Evolutionary conservation across 176 grass and related monocot species (phyloP).

Genomic region (Typha latifolia): DNA sequence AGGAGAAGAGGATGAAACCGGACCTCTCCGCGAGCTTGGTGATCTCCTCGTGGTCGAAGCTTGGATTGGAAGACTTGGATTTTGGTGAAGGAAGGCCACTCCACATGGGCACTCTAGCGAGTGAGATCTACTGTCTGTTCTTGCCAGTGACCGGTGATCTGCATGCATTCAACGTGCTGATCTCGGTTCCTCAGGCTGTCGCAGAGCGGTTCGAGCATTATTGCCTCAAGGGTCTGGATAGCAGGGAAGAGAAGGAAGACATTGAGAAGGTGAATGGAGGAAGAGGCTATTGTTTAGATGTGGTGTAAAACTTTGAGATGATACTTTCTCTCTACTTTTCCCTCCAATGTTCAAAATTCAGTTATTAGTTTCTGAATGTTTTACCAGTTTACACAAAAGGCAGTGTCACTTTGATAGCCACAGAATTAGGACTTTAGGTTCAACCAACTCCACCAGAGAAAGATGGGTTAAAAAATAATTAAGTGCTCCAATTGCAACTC

Average conservation of each 20-base stretch:
- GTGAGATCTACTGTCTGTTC: slow-evolving; percentile 95
- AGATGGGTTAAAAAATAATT: too few species aligned
- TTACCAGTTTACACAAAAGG: background rate
- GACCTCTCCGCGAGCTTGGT: slow-evolving; percentile 73
- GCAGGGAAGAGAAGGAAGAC: slow-evolving; percentile 1
- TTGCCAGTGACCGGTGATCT: slow-evolving; percentile 51
- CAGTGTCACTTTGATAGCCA: too few species aligned
- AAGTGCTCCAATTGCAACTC: too few species aligned
- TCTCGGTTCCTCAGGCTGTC: slow-evolving; percentile 58
- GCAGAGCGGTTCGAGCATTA: slow-evolving; percentile 45
- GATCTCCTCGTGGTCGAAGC: slow-evolving; percentile 74
- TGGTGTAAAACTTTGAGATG: background rate
- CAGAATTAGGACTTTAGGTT: too few species aligned
- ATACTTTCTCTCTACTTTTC: background rate
- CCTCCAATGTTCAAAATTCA: background rate
- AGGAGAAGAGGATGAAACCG: slow-evolving; percentile 39
- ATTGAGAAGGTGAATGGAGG: background rate
- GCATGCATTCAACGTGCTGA: slow-evolving; percentile 49
- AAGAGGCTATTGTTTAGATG: slow-evolving; percentile 1
- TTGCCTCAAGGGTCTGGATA: slow-evolving; percentile 21
- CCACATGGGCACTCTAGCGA: slow-evolving; percentile 88
- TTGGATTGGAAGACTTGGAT: slow-evolving; percentile 80
- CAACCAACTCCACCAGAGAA: too few species aligned
- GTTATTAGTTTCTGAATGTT: background rate
- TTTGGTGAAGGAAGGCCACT: slow-evolving; percentile 52